Evolutionary conservation across 495 filamentous ascomycete species (phyloP).

Genomic region (Letharia lupina): DNA sequence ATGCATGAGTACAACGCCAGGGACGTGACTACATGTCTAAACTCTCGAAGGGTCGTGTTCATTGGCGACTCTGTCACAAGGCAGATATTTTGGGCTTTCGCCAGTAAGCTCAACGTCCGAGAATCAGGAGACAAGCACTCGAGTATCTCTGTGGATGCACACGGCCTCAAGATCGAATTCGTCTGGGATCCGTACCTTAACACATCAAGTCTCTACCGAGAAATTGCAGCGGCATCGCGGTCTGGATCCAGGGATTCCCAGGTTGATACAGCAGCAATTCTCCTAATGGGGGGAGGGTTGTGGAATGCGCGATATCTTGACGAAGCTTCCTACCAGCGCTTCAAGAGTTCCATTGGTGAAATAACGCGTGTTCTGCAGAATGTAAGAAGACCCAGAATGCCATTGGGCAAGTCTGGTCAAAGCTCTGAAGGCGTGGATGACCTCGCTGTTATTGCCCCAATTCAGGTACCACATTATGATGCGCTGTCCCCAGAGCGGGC

Average conservation of each 20-base stretch:
- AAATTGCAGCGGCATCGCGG: constrained; percentile 31
- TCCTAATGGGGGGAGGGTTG: constrained; percentile 37
- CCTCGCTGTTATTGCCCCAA: constrained; percentile 44
- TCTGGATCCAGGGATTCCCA: constrained; percentile 6
- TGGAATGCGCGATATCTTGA: constrained; percentile 49
- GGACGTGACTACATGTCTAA: constrained; percentile 42
- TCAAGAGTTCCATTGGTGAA: constrained; percentile 38
- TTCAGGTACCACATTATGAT: constrained; percentile 46
- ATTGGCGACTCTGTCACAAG: constrained; percentile 51
- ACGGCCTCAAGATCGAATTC: constrained; percentile 42
- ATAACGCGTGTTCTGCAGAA: constrained; percentile 32
- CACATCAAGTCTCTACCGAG: constrained; percentile 35
- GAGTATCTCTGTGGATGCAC: constrained; percentile 29
- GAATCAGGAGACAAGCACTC: constrained; percentile 36
- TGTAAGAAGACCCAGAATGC: constrained; percentile 20
- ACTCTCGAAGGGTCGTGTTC: constrained; percentile 42
- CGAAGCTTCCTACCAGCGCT: constrained; percentile 36
- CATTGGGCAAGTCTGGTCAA: constrained; percentile 5
- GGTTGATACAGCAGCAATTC: constrained; percentile 18
- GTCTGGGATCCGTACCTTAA: constrained; percentile 58
- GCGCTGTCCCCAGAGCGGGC: constrained; percentile 37
- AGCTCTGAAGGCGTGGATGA: constrained; percentile 24
- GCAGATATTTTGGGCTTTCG: constrained; percentile 52
- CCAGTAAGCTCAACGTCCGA: constrained; percentile 39
- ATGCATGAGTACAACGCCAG: constrained; percentile 43